These are phyloP conservation scores for Panicum hallii DNA, from an alignment of 202 grass and related monocot genomes.

Conservation along the genomic window DNA sequence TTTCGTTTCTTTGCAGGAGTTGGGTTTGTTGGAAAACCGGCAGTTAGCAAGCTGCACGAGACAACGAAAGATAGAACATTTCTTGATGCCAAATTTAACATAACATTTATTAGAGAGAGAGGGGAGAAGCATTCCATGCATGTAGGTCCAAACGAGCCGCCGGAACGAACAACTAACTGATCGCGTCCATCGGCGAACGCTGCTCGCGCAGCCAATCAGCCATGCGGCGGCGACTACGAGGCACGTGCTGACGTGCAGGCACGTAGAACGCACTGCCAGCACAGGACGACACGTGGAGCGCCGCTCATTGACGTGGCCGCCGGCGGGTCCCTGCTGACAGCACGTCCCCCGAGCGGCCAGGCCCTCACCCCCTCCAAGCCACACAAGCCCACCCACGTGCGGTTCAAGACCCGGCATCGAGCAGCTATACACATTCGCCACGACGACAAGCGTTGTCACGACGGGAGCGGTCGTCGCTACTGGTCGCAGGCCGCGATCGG, in stretches of 20 bases:
- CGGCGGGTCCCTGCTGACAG: background rate
- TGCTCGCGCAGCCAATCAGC: too few relatives aligned
- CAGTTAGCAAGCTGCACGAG: background rate
- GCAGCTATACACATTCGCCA: too few relatives aligned
- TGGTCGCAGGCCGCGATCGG: constrained; percentile 44
- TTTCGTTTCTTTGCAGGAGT: background rate
- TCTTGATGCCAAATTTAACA: background rate
- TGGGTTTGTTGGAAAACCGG: background rate
- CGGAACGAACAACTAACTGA: too few relatives aligned
- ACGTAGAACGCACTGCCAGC: background rate
- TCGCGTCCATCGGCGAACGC: too few relatives aligned
- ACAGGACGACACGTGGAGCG: background rate
- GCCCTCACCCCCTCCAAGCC: background rate
- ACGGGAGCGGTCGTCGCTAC: background rate
- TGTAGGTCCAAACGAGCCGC: background rate
- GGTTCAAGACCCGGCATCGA: too few relatives aligned
- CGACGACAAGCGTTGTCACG: background rate
- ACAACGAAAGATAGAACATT: too few relatives aligned
- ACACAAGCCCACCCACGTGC: background rate
- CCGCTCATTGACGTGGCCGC: constrained; percentile 16
- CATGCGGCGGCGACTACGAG: too few relatives aligned
- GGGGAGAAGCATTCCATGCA: background rate
- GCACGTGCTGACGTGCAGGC: background rate
- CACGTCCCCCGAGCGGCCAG: background rate
- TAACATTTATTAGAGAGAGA: too few relatives aligned